These are phyloP conservation scores for Alternaria sp. DNA, from an alignment of 2,329 filamentous ascomycete genomes.

Conservation along the genomic window DNA sequence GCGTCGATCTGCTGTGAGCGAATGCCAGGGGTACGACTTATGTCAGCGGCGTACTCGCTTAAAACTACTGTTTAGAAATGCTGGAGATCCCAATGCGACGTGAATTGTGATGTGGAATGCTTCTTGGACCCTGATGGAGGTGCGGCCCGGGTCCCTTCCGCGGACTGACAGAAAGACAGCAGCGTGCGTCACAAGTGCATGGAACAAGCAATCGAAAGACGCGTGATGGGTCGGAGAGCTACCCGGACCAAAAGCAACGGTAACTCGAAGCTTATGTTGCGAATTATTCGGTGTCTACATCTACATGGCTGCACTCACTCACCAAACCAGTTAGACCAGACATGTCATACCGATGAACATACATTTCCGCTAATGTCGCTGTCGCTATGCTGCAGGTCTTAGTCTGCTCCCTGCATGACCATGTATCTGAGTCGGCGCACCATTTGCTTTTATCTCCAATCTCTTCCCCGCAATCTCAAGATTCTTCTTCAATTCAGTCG, in stretches of 20 bases:
- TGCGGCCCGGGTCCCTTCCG: background rate
- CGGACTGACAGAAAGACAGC: background rate
- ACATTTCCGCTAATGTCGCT: too few relatives aligned
- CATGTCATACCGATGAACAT: background rate
- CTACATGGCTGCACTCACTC: background rate
- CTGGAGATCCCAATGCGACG: background rate
- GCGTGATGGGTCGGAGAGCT: background rate
- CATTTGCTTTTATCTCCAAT: conserved; percentile 24
- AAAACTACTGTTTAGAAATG: background rate
- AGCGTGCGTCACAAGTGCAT: background rate
- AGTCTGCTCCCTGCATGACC: conserved; percentile 34
- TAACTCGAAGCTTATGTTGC: background rate
- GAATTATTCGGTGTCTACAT: background rate
- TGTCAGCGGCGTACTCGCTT: conserved; percentile 2
- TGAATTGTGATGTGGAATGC: background rate
- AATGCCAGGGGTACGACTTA: conserved; percentile 1
- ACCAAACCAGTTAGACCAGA: background rate
- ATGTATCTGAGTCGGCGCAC: conserved; percentile 20
- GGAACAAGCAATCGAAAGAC: background rate
- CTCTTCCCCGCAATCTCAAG: conserved; percentile 23
- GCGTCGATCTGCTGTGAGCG: background rate
- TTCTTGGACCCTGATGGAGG: background rate
- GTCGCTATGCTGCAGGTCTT: conserved; percentile 16
- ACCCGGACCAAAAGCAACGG: background rate
- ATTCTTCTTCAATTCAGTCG: conserved; percentile 25